Evolutionary conservation across 768 basidiomycete species (phyloP).

Genomic region (Strobilomyces confusus): DNA sequence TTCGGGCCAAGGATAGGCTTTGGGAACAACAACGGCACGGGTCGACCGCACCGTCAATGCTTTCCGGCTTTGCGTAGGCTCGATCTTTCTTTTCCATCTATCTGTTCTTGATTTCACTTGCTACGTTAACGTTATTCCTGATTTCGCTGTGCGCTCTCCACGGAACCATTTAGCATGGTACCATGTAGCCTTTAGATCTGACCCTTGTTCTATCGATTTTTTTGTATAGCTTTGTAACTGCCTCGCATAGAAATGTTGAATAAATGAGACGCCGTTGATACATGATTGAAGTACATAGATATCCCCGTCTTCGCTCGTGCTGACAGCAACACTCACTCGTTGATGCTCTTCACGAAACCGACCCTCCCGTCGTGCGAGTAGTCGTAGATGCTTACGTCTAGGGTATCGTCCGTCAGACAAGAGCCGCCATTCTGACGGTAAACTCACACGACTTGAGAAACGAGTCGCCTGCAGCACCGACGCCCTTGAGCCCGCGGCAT

Average conservation of each 20-base stretch:
- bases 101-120: constrained; percentile 13
- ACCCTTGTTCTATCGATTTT: not conserved
- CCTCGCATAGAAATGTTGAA: not conserved
- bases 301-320: not conserved
- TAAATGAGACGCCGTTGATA: not conserved
- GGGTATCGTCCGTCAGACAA: constrained; percentile 5
- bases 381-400: constrained; percentile 65
- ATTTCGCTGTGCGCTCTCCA: not conserved
- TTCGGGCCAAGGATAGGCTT: constrained; percentile 76
- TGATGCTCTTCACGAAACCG: constrained; percentile 55
- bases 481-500: not conserved
- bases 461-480: constrained; percentile 41
- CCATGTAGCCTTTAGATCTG: constrained; percentile 7
- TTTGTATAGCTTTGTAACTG: not conserved
- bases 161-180: not conserved
- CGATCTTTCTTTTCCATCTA: constrained; percentile 1
- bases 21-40: constrained; percentile 67
- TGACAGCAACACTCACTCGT: constrained; percentile 14
- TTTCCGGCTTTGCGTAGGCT: constrained; percentile 37
- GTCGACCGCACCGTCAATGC: constrained; percentile 42
- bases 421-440: not conserved
- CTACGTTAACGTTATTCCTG: not conserved
- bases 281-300: no score
- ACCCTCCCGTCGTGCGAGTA: constrained; percentile 50
- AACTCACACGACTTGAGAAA: constrained; percentile 64